phyloP scores from a whole-genome alignment of 2,329 filamentous ascomycete species.

The Ascochyta viciae-villosae region DNA sequence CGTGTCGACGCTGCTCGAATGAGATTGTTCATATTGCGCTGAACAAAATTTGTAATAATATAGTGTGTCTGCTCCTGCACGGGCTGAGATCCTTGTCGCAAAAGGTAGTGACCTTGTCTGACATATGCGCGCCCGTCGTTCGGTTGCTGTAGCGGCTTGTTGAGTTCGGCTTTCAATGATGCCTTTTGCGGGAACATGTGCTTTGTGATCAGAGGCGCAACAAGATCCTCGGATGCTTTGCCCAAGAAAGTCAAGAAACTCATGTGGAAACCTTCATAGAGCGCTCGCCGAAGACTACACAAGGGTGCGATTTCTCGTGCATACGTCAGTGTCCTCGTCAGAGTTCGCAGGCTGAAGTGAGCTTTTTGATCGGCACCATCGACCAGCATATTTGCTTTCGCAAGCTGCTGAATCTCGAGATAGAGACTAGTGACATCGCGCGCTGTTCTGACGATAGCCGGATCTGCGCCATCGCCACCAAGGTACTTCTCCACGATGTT shows the following conservation, averaged over 20 bases:
- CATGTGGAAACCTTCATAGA: constrained; percentile 98
- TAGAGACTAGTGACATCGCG: constrained; percentile 88
- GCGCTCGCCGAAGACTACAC: constrained; percentile 82
- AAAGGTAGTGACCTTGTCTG: constrained; percentile 88
- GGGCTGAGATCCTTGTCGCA: constrained; percentile 74
- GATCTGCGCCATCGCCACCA: constrained; percentile 69
- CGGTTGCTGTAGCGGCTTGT: constrained; percentile 78
- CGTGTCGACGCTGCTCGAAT: constrained; percentile 92
- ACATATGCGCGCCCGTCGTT: constrained; percentile 80
- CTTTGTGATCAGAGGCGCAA: constrained; percentile 80
- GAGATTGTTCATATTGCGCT: constrained; percentile 91
- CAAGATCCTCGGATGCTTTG: constrained; percentile 77
- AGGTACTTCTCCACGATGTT: constrained; percentile 90
- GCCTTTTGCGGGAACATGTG: constrained; percentile 76
- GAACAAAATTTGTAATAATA: constrained; percentile 94
- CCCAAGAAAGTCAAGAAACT: constrained; percentile 92
- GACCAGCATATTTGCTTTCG: constrained; percentile 82
- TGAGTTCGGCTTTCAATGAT: constrained; percentile 75
- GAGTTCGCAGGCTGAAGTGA: constrained; percentile 93
- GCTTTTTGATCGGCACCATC: constrained; percentile 96
- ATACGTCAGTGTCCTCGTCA: constrained; percentile 89
- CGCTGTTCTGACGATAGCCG: constrained; percentile 72
- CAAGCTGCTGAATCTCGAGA: constrained; percentile 82
- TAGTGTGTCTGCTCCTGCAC: constrained; percentile 83
- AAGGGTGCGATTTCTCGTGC: constrained; percentile 82